Base-by-base conservation (phyloP, 1,139 yeast genomes). In the Hansenula anomala region DNA sequence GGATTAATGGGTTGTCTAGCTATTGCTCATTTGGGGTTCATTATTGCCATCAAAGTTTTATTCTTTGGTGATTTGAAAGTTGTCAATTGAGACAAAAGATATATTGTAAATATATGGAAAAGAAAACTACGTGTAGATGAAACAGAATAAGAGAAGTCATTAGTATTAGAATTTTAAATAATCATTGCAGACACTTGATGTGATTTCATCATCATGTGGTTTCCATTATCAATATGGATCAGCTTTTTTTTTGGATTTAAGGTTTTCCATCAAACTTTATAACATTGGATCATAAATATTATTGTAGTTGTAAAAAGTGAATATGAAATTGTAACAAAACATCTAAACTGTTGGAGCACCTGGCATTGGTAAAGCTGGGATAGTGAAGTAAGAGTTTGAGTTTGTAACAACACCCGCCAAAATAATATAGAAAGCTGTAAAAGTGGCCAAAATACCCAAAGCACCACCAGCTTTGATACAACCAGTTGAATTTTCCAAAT, bases 391-490 rank as follows among this genome's bases (percentile, higher is more conserved):
- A 30, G 84, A 67, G 59, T 81, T 81, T 49, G 75, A 76, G 17
- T 64, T 62, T 42, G 71, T 77, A 27, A 84, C 82, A 38, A 80
- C 63, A 68, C 86, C 86, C 26, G 87, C 85, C 52, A 77, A 82
- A 22, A 86, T 81, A 32, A 62, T 60, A 56, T 73, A 82, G 66
- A 80, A 78, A 8, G 86, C 89, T 36, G 75, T 55, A 33, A 76
- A 59, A 16, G 82, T 75, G 20, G 82, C 68, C 33, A 81, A 55
- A 27, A 81, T 63, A 23, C 88, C 86, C 50, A 79, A 61, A 34
- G 78, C 79, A 30, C 90, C 92, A 44, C 87, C 90, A n/a, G 87
- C 88, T 53, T 73, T 75, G 33, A 67, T 64, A 7, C 71, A 64
- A 15, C 64, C 64, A 7, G 63, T 68, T 15, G 64, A 64, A 3